phyloP scores from a whole-genome alignment of 2,329 filamentous ascomycete genomes.

The Zalaria sp. region DNA sequence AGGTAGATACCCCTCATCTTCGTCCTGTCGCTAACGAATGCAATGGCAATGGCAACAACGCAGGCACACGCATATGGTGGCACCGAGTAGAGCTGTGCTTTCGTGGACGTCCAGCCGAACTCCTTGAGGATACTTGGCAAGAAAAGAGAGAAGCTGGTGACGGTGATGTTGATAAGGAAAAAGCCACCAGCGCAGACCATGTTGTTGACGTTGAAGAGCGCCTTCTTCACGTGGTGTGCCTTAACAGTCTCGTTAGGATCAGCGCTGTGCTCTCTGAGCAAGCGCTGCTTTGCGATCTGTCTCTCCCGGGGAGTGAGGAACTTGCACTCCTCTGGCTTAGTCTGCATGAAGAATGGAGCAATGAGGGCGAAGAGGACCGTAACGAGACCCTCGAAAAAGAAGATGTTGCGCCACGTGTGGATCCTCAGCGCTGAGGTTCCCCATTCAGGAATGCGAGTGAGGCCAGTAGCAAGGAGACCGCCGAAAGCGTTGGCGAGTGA shows the following conservation, averaged over 20 bases:
- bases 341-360: conserved; percentile 40
- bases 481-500: conserved; percentile 24
- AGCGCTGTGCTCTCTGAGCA: conserved; percentile 35
- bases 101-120: conserved; percentile 27
- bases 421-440: conserved; percentile 29
- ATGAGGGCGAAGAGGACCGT: conserved; percentile 32
- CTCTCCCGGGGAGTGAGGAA: conserved; percentile 40
- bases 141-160: conserved; percentile 26
- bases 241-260: conserved; percentile 33
- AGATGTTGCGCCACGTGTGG: conserved; percentile 44
- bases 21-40: conserved; percentile 12
- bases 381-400: conserved; percentile 48
- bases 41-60: conserved; percentile 10
- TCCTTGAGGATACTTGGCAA: conserved; percentile 25
- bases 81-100: conserved; percentile 30
- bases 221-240: conserved; percentile 34
- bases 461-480: conserved; percentile 15
- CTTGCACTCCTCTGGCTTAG: conserved; percentile 32
- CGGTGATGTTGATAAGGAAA: conserved; percentile 46
- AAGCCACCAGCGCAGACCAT: conserved; percentile 44
- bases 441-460: conserved; percentile 38
- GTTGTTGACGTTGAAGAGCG: conserved; percentile 43
- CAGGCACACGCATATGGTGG: conserved; percentile 24
- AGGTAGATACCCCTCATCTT: conserved; percentile 12
- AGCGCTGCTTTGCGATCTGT: conserved; percentile 38